Evolutionary conservation across 163 green algal species (phyloP).

Genomic region (Scenedesmus sp.): DNA sequence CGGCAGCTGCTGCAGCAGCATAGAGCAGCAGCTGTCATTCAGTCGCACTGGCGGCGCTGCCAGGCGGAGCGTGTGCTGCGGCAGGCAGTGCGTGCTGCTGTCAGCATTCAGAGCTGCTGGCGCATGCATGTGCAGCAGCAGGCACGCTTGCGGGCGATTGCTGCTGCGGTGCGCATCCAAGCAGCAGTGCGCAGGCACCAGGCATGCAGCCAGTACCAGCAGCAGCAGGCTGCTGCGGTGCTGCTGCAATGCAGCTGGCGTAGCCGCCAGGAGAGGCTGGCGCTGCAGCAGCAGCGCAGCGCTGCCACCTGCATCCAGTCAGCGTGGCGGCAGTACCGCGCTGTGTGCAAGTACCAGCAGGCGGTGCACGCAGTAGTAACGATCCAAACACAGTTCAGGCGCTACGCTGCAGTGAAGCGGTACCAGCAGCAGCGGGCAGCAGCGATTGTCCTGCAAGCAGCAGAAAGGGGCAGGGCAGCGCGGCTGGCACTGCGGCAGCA

Average conservation of each 20-base stretch:
- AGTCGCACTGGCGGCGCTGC: slow-evolving; percentile 58
- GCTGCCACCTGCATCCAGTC: slow-evolving; percentile 62
- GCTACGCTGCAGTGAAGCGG: not conserved
- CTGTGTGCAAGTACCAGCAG: not conserved
- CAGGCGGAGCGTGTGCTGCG: slow-evolving; percentile 39
- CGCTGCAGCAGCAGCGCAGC: slow-evolving; percentile 43
- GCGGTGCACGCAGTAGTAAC: slow-evolving; percentile 31
- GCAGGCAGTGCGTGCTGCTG: not conserved
- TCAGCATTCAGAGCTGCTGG: not conserved
- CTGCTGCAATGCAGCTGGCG: slow-evolving; percentile 51
- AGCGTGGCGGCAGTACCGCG: slow-evolving; percentile 48
- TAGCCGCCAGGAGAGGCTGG: not conserved
- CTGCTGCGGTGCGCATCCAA: not conserved
- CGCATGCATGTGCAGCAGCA: slow-evolving; percentile 7
- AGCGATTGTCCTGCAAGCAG: slow-evolving; percentile 60
- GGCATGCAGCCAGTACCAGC: not conserved
- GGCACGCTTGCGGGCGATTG: not conserved
- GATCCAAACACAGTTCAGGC: slow-evolving; percentile 39
- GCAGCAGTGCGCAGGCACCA: not conserved
- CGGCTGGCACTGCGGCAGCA: not conserved
- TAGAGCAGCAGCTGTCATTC: slow-evolving; percentile 20
- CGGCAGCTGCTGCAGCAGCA: slow-evolving; percentile 26
- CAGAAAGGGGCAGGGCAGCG: slow-evolving; percentile 30
- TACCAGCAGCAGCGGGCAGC: slow-evolving; percentile 46
- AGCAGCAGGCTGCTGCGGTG: slow-evolving; percentile 43